Evolutionary conservation across 2,329 filamentous ascomycete genomes (phyloP), one percentile per base, ranked within the genome.

Genomic region (Capronia americana): DNA sequence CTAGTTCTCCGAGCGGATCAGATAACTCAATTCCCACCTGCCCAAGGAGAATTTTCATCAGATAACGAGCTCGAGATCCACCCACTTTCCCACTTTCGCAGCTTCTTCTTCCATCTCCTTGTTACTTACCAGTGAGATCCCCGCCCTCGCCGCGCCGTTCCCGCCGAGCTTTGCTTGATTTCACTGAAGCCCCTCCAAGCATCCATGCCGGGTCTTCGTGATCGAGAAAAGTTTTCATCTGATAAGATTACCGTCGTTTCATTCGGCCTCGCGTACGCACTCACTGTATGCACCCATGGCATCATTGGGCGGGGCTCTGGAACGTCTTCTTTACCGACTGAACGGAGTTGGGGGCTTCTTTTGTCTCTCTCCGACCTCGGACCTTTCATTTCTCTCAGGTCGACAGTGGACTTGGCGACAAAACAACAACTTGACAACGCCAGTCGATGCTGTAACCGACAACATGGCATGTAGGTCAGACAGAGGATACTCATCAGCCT

Each of bases 151-250:
- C 34, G 34, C 12, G 12, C 34, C 34, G 55, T 44, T 34, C 14
- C 20, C 56, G 38, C 20, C 38, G 24, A 58, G 56, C 56, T 58
- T 58, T 46, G 34, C 38, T 44, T 58, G 24, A 11, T 55, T 1
- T 7, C 17, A 20, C 10, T 30, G 56, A 41, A 44, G 56, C 38
- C 38, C 12, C 38, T 26, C 34, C 24, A 44, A n/a, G 38, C 14
- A 26, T 59, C 10, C 24, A 54, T 41, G 46, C 23, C 11, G 17
- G 34, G 51, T 20, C 11, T 58, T 44, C 56, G 34, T 28, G 26
- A 57, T 38, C 41, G 4, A n/a, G 55, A 57, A 69, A 67, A 69
- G 53, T 67, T 67, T 63, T 65, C 63, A 69, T 69, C 67, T 64
- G 64, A 69, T 69, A 64, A 69, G 67, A 69, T 67, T 14, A 17